Percentiles rank a stretch among this genome's conserved stretches.
Evolutionary conservation across 495 filamentous ascomycete genomes (phyloP).

Genomic region (Astrothelium subdiscretum): DNA sequence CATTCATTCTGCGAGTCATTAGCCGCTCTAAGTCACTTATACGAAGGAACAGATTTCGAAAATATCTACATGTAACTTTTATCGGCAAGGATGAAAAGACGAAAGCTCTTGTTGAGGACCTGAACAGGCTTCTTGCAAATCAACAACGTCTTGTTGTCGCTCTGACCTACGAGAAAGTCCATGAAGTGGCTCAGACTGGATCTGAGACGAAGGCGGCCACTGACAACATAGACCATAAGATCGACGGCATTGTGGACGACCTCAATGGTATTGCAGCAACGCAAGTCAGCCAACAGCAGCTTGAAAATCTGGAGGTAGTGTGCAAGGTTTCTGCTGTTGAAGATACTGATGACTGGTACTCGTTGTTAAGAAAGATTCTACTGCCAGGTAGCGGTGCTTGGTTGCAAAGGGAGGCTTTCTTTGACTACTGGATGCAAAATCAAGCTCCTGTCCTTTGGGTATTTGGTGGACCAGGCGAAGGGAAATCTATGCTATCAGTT

Average conservation of each 20-base stretch:
- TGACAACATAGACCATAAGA: not conserved
- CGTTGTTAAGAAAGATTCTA: not conserved
- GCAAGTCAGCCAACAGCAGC: not conserved
- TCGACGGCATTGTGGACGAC: not conserved
- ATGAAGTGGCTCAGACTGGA: not conserved
- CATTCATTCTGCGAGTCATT: not conserved
- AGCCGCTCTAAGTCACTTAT: not conserved
- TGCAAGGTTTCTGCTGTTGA: not conserved
- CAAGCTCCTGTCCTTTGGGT: not conserved
- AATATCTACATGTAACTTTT: not conserved
- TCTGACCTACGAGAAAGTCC: not conserved
- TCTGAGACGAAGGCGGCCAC: not conserved
- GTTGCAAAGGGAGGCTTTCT: not conserved
- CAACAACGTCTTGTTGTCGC: not conserved
- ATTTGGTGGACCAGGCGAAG: not conserved
- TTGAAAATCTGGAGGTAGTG: not conserved
- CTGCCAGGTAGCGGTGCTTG: not conserved
- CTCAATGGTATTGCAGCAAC: not conserved
- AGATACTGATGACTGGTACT: not conserved
- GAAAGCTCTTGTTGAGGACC: slow-evolving; percentile 19
- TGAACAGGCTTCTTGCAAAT: slow-evolving; percentile 16
- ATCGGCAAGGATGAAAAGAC: slow-evolving; percentile 3
- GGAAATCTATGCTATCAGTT: not conserved
- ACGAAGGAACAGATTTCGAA: not conserved
- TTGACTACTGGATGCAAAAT: not conserved